These are phyloP conservation scores for Neoascochyta sp. DNA, from an alignment of 2,329 filamentous ascomycete genomes.

Conservation along the genomic window DNA sequence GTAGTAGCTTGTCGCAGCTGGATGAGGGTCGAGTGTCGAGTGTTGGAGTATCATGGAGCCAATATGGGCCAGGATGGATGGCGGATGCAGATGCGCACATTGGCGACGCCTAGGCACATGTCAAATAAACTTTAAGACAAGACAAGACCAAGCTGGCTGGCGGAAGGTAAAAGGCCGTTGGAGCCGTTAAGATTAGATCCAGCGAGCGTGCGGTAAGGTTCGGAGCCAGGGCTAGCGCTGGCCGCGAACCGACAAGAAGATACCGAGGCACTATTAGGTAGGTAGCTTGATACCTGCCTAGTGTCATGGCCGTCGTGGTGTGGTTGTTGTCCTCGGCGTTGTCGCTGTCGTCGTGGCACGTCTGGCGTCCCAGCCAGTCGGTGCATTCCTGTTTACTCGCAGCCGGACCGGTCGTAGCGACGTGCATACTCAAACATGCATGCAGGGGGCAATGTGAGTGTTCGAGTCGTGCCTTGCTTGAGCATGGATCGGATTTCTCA, in stretches of 20 bases:
- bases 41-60: too few species aligned
- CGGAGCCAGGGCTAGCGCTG: slow-evolving; percentile 2
- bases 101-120: slow-evolving; percentile 17
- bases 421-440: slow-evolving; percentile 12
- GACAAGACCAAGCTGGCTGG: too few species aligned
- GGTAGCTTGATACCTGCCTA: neutral
- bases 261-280: neutral
- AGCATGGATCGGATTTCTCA: slow-evolving; percentile 8
- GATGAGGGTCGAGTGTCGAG: slow-evolving; percentile 1
- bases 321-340: slow-evolving; percentile 1
- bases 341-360: slow-evolving; percentile 10
- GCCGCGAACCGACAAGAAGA: neutral
- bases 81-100: slow-evolving; percentile 14
- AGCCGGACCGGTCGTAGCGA: slow-evolving; percentile 14
- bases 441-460: slow-evolving; percentile 9
- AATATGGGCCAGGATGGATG: too few species aligned
- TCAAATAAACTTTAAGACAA: slow-evolving; percentile 13
- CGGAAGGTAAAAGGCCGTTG: slow-evolving; percentile 7
- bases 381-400: slow-evolving; percentile 14
- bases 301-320: too few species aligned
- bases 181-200: slow-evolving; percentile 15
- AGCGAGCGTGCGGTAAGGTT: slow-evolving; percentile 3
- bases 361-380: slow-evolving; percentile 10
- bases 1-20: slow-evolving; percentile 1
- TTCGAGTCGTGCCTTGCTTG: slow-evolving; percentile 13